Evolutionary conservation across 2,329 filamentous ascomycete species (phyloP), one percentile per base, ranked within the genome.

Genomic region (Arthrobotrys megalospora): DNA sequence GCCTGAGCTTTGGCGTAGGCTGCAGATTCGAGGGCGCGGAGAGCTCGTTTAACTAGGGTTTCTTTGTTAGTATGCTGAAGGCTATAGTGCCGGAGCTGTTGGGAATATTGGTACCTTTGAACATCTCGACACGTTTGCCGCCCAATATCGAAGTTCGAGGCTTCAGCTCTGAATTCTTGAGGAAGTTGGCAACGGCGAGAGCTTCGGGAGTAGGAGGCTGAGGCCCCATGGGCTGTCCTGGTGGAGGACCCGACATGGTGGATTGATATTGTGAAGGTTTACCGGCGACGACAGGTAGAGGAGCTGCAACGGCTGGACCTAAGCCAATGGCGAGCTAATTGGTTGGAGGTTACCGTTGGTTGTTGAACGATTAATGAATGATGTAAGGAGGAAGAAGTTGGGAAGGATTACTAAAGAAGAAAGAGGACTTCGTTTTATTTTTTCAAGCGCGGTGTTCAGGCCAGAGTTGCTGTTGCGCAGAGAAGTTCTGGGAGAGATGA

Each of bases 71-170:
- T 28, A 58, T 10, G 16, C 14, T 28, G n/a, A n/a, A 58, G 32
- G 8, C 6, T 66, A 58, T 50, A 12, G 47, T 38, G 36, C 12
- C 3, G 32, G 24, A 45, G 11, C 32, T 32, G 14, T 50, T 41
- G 8, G 5, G 28, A 32, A 11, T 28, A 32, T 62, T n/a, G 83
- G 62, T 87, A 95, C 93, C 94, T 88, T 91, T 92, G 85, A 99
- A 98, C 93, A 99, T 96, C 81, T 99, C 95, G 86, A 97, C 98
- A 82, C 96, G 90, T 88, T 97, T 94, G 82, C 96, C 96, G 81
- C 97, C 94, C 80, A 98, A 89, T 80, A 99, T 96, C 84, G 93
- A 95, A 16, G 94, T 97, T 80, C 96, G 89, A 16, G 89, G 88
- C 88, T 99, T 99, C 80, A 99, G 86, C 76, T 96, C 90, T 85